phyloP scores from a whole-genome alignment of 169 alveolate genomes.

The Blepharisma undulans region DNA sequence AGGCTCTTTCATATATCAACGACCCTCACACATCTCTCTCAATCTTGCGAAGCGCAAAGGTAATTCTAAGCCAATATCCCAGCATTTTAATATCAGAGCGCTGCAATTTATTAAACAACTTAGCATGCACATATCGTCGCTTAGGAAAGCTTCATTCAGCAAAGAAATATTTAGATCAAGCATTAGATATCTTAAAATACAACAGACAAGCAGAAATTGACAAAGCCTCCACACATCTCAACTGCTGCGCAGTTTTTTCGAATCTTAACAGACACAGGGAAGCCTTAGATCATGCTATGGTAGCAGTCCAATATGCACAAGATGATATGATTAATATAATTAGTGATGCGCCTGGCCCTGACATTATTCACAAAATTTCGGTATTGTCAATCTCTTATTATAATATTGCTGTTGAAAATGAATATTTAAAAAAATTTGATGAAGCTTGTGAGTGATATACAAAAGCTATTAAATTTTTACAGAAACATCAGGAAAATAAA shows the following conservation, averaged over 20 bases:
- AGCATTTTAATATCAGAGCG: not conserved
- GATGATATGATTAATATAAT: not conserved
- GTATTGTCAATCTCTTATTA: not conserved
- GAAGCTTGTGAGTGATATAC: not conserved
- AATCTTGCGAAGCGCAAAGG: not conserved
- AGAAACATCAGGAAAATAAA: not conserved
- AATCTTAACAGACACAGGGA: not conserved
- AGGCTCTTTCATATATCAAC: not conserved
- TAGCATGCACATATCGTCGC: not conserved
- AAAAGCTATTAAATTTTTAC: not conserved
- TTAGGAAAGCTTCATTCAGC: not conserved
- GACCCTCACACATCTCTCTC: not conserved
- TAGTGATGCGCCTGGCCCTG: not conserved
- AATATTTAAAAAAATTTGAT: not conserved
- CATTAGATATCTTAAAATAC: not conserved
- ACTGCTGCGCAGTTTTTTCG: constrained; percentile 20
- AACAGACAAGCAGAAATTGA: not conserved
- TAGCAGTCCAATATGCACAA: not conserved
- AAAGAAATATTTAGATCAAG: constrained; percentile 6
- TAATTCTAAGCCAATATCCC: not conserved
- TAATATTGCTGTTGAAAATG: constrained; percentile 12
- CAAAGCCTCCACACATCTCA: not conserved
- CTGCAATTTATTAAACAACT: not conserved
- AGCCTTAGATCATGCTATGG: not conserved
- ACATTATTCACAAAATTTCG: not conserved